Evolutionary conservation across 768 basidiomycete species (phyloP).

Genomic region (Boletus rufocinnamomeus): DNA sequence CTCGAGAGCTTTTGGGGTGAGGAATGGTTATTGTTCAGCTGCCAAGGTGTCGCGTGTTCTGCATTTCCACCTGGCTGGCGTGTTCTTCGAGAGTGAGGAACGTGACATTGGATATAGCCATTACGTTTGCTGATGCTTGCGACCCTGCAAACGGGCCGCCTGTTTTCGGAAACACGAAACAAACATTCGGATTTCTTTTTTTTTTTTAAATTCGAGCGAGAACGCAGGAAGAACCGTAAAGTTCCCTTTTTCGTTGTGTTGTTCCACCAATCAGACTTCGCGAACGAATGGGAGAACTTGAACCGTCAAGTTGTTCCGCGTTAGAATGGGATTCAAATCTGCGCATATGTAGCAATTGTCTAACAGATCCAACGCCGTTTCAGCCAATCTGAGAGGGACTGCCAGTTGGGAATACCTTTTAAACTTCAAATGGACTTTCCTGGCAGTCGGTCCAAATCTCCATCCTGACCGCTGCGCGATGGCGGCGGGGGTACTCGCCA

Average conservation of each 20-base stretch:
- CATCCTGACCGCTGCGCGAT: constrained; percentile 28
- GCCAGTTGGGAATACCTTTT: not conserved
- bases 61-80: constrained; percentile 3
- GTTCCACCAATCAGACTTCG: constrained; percentile 3
- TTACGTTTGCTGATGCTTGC: constrained; percentile 16
- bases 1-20: not conserved
- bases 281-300: constrained; percentile 2
- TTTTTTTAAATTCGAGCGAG: not conserved
- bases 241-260: constrained; percentile 20
- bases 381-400: constrained; percentile 18
- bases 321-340: constrained; percentile 1
- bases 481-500: constrained; percentile 22
- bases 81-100: constrained; percentile 1
- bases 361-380: constrained; percentile 20
- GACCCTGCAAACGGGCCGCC: constrained; percentile 20
- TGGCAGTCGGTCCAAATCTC: constrained; percentile 18
- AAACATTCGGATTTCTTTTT: constrained; percentile 1
- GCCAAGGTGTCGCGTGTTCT: not conserved
- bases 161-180: constrained; percentile 5
- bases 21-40: not conserved
- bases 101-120: not conserved
- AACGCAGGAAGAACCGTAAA: not conserved
- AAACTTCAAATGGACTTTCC: constrained; percentile 7
- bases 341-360: not conserved
- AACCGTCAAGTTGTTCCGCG: not conserved